Conservation (phyloP, 345 rosid genomes). For the Excoecaria cochinchinensis region DNA sequence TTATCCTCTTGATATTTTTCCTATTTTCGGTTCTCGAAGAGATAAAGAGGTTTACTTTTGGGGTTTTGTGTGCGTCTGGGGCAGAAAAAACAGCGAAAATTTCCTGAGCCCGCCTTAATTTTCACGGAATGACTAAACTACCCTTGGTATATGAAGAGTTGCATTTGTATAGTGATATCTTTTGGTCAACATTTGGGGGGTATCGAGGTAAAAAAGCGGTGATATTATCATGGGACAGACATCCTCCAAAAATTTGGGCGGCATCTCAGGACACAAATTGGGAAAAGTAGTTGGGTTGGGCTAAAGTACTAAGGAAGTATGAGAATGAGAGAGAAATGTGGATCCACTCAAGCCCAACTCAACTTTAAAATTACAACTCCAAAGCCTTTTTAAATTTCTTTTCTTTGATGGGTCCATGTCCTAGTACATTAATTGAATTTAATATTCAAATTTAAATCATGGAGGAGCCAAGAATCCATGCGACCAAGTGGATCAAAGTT, state of each 20-base stretch:
- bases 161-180: not conserved
- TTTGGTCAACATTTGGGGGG: not conserved
- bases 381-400: too few relatives aligned
- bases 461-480: too few relatives aligned
- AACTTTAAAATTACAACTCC: too few relatives aligned
- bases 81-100: not conserved
- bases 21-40: not conserved
- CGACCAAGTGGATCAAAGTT: too few relatives aligned
- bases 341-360: too few relatives aligned
- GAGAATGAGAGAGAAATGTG: too few relatives aligned
- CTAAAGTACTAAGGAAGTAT: not conserved
- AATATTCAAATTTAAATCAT: too few relatives aligned
- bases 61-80: not conserved
- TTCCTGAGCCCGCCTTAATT: conserved; percentile 17
- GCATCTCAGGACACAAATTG: not conserved
- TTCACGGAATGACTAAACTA: not conserved
- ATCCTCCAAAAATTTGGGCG: not conserved
- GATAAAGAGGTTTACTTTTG: not conserved
- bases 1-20: conserved; percentile 34
- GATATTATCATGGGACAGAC: not conserved
- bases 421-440: too few relatives aligned
- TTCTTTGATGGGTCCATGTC: too few relatives aligned
- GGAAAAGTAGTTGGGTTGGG: conserved; percentile 13
- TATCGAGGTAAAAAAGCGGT: not conserved
- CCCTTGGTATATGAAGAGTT: not conserved